Evolutionary conservation across 495 filamentous ascomycete genomes (phyloP).

Genomic region (Tetracladium marchalianum): DNA sequence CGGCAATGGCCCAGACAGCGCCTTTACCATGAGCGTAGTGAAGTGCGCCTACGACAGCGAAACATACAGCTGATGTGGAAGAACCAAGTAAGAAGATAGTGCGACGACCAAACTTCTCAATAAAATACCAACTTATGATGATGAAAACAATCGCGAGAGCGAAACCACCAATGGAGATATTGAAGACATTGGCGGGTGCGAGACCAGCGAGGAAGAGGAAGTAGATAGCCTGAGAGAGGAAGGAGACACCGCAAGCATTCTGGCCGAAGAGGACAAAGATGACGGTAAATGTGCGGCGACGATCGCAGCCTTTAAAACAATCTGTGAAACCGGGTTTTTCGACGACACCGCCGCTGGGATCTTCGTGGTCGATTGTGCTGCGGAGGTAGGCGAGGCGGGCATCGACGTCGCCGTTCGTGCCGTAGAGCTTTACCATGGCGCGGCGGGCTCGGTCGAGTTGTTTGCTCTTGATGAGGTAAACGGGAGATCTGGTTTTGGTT

Average conservation of each 20-base stretch:
- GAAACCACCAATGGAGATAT: constrained; percentile 15
- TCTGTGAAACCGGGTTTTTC: constrained; percentile 2
- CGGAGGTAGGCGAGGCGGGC: constrained; percentile 14
- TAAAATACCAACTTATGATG: constrained; percentile 27
- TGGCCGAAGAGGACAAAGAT: constrained; percentile 13
- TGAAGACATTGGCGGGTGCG: constrained; percentile 7
- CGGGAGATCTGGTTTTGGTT: constrained; percentile 8
- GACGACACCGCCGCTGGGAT: too few relatives aligned
- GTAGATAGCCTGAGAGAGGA: constrained; percentile 15
- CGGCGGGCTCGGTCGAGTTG: background rate
- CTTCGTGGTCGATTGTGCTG: constrained; percentile 4
- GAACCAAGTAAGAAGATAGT: constrained; percentile 7
- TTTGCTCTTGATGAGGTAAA: constrained; percentile 6
- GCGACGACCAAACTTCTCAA: constrained; percentile 8
- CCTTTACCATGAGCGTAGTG: constrained; percentile 20
- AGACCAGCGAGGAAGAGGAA: constrained; percentile 11
- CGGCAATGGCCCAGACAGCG: constrained; percentile 20
- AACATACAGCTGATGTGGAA: background rate
- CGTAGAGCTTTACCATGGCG: constrained; percentile 8
- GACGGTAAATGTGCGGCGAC: constrained; percentile 11
- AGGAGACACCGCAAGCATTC: constrained; percentile 5
- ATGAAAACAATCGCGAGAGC: constrained; percentile 11
- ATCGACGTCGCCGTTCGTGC: constrained; percentile 3
- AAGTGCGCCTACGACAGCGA: constrained; percentile 8
- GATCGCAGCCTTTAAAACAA: constrained; percentile 12